phyloP scores from a whole-genome alignment of 257 asterid species.

The Handroanthus guayacan region DNA sequence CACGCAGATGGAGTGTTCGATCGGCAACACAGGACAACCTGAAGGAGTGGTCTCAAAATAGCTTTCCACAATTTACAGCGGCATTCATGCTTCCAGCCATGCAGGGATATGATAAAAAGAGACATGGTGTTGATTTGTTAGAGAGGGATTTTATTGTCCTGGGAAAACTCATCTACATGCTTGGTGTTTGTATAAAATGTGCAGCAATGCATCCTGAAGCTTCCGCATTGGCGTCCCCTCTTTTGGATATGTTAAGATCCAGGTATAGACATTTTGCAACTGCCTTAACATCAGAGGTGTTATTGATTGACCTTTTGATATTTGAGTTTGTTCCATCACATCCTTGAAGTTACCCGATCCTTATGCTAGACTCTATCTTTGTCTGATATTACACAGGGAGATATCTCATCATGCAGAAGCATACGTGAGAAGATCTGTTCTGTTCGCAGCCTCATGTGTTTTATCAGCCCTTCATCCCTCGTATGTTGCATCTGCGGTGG shows the following conservation, averaged over 20 bases:
- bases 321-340: constrained; percentile 25
- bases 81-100: constrained; percentile 96
- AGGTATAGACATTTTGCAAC: constrained; percentile 54
- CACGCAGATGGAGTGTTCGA: constrained; percentile 75
- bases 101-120: constrained; percentile 88
- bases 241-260: constrained; percentile 83
- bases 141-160: constrained; percentile 87
- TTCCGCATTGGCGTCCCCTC: constrained; percentile 83
- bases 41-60: constrained; percentile 64
- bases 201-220: constrained; percentile 99
- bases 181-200: constrained; percentile 90
- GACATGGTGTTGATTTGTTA: constrained; percentile 90
- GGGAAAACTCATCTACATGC: constrained; percentile 90
- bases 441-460: constrained; percentile 87
- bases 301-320: constrained; percentile 16
- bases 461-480: constrained; percentile 89
- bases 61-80: constrained; percentile 88
- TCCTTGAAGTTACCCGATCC: background rate
- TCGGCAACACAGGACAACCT: constrained; percentile 51
- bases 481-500: constrained; percentile 76
- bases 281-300: constrained; percentile 22
- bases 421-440: constrained; percentile 87
- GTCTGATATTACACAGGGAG: constrained; percentile 57
- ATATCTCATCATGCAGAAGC: constrained; percentile 85
- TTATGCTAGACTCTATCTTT: constrained; percentile 30